Conservation (phyloP, 1,284 basidiomycete genomes). For the Ustilago trichophora region DNA sequence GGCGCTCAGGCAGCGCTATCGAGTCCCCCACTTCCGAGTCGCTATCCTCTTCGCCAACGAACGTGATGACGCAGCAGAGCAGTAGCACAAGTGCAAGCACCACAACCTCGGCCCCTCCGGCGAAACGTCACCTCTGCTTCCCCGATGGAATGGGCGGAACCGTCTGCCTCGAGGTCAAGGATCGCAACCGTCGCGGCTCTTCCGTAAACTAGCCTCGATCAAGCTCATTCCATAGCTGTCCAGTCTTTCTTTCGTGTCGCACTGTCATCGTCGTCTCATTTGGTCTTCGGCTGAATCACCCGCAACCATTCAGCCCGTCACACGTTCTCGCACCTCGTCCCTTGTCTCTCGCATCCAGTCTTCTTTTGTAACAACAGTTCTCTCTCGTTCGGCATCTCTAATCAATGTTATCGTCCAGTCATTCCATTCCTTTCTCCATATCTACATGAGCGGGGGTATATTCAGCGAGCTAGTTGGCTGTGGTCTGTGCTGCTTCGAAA, state of each 20-base stretch:
- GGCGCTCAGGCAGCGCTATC: conserved; percentile 10
- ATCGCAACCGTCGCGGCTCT: conserved; percentile 37
- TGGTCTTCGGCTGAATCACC: not conserved
- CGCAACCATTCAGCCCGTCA: too few species aligned
- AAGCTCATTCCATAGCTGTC: too few species aligned
- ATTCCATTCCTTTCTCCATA: not conserved
- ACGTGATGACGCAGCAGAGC: not conserved
- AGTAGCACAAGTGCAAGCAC: not conserved
- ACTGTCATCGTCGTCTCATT: not conserved
- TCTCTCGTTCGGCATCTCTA: conserved; percentile 1
- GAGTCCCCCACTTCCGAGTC: conserved; percentile 18
- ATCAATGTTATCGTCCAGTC: not conserved
- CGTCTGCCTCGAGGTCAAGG: conserved; percentile 42
- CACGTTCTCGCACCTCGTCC: not conserved
- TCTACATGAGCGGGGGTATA: too few species aligned
- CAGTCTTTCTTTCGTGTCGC: not conserved
- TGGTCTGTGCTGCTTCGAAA: too few species aligned
- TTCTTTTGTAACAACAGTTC: conserved; percentile 11
- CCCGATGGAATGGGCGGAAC: conserved; percentile 47
- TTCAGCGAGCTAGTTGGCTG: too few species aligned
- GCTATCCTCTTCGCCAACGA: conserved; percentile 4
- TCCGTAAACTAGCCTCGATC: conserved; percentile 14
- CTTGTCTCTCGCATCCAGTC: not conserved
- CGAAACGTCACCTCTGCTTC: conserved; percentile 42
- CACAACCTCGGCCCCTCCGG: conserved; percentile 2